A percentile compares a stretch with the other conserved stretches of the same genome.
phyloP scores from a whole-genome alignment of 1,139 yeast species.

The Yarrowia galli region DNA sequence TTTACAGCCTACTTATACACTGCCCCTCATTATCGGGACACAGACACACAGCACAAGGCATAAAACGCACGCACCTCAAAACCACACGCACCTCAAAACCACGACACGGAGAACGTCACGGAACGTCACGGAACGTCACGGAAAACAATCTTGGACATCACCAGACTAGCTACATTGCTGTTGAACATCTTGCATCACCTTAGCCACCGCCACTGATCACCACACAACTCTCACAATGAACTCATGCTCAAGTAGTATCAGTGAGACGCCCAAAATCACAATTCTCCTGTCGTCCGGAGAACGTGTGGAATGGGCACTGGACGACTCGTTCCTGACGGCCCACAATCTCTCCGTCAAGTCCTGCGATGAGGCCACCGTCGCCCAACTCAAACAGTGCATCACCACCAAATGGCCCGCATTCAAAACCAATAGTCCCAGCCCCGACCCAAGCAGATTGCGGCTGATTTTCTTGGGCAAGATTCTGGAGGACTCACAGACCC shows the following conservation, averaged over 20 bases:
- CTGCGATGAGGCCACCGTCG: conserved; percentile 43
- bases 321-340: conserved; percentile 39
- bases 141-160: too few relatives aligned
- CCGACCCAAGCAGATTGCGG: conserved; percentile 45
- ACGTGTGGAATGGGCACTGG: conserved; percentile 44
- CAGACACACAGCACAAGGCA: too few relatives aligned
- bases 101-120: too few relatives aligned
- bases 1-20: too few relatives aligned
- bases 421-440: conserved; percentile 45
- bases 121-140: too few relatives aligned
- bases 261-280: conserved; percentile 42
- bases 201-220: not conserved
- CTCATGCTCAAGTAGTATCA: conserved; percentile 34
- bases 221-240: not conserved
- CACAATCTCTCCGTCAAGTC: conserved; percentile 43
- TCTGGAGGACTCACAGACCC: conserved; percentile 46
- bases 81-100: too few relatives aligned
- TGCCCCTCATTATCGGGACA: too few relatives aligned
- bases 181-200: not conserved
- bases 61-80: too few relatives aligned
- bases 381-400: conserved; percentile 44
- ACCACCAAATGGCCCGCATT: conserved; percentile 44
- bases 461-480: conserved; percentile 49
- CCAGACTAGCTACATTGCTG: not conserved
- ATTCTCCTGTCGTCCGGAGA: conserved; percentile 46